phyloP scores from a whole-genome alignment of 306 rosid genomes.

The Dalbergia cultrata region DNA sequence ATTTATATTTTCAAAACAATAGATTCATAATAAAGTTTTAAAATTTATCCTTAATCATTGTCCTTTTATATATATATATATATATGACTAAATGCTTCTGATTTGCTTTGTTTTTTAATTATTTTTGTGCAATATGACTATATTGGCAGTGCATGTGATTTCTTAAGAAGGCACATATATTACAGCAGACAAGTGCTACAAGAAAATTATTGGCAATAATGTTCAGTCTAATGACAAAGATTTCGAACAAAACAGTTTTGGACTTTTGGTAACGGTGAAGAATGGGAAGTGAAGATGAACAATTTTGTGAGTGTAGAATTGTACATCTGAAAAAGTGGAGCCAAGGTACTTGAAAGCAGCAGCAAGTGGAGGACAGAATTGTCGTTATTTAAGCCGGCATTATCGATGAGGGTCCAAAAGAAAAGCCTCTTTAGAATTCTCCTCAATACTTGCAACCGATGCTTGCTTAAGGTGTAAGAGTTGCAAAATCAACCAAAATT shows the following conservation, averaged over 20 bases:
- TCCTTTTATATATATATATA: no score
- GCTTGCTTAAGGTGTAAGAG: slow-evolving; percentile 52
- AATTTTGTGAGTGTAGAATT: background rate
- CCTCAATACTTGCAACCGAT: slow-evolving; percentile 27
- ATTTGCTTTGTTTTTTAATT: background rate
- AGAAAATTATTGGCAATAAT: background rate
- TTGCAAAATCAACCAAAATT: slow-evolving; percentile 9
- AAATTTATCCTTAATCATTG: no score
- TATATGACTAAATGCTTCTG: background rate
- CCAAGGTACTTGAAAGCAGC: slow-evolving; percentile 19
- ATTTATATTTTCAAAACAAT: no score
- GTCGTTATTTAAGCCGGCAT: slow-evolving; percentile 52
- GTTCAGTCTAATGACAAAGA: slow-evolving; percentile 35
- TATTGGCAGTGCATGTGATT: background rate
- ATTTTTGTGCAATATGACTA: background rate
- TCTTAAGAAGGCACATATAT: background rate
- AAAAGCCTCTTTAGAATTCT: slow-evolving; percentile 35
- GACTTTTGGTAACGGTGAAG: background rate
- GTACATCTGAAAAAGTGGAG: slow-evolving; percentile 3
- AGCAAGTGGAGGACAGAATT: slow-evolving; percentile 51
- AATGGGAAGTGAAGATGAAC: background rate
- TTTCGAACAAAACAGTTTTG: background rate
- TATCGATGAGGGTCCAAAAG: slow-evolving; percentile 43
- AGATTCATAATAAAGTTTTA: no score
- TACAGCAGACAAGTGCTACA: slow-evolving; percentile 1